These are phyloP conservation scores for Lachnellula subtilissima DNA, from an alignment of 2,329 filamentous ascomycete species.

Conservation along the genomic window DNA sequence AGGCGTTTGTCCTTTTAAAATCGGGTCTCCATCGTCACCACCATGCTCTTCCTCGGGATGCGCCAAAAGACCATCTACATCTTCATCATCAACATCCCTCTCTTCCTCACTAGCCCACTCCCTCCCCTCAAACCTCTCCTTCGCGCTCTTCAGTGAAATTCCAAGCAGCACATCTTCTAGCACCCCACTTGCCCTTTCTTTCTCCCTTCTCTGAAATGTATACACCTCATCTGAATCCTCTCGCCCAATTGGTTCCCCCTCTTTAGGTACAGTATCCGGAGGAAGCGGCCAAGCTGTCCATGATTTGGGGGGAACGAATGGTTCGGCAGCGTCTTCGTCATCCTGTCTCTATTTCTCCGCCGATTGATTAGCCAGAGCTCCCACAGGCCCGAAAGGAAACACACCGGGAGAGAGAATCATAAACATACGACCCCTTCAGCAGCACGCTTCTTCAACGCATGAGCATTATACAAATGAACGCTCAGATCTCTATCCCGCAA, in stretches of 20 bases:
- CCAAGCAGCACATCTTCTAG: slow-evolving; percentile 69
- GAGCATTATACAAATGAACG: slow-evolving; percentile 74
- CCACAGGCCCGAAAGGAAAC: neutral
- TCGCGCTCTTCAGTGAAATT: slow-evolving; percentile 60
- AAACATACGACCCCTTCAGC: neutral
- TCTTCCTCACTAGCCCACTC: slow-evolving; percentile 27
- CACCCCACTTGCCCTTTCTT: slow-evolving; percentile 49
- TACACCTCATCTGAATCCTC: slow-evolving; percentile 46
- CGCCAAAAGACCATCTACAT: slow-evolving; percentile 6
- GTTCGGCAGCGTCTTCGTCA: slow-evolving; percentile 34
- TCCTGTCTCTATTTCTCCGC: slow-evolving; percentile 3
- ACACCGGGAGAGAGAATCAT: too few relatives aligned
- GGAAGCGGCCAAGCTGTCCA: slow-evolving; percentile 88
- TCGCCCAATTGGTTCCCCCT: slow-evolving; percentile 44
- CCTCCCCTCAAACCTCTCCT: slow-evolving; percentile 52
- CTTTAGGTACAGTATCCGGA: slow-evolving; percentile 54
- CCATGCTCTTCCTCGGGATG: slow-evolving; percentile 8
- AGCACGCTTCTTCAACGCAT: slow-evolving; percentile 56
- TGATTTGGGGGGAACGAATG: slow-evolving; percentile 49
- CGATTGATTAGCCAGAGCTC: neutral
- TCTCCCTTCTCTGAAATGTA: slow-evolving; percentile 43
- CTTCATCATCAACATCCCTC: slow-evolving; percentile 10
- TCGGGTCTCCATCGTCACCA: slow-evolving; percentile 6
- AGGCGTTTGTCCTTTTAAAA: slow-evolving; percentile 2
- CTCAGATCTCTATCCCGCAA: slow-evolving; percentile 62